These are phyloP conservation scores for Knufia petricola DNA, from an alignment of 2,329 filamentous ascomycete species.

Conservation along the genomic window DNA sequence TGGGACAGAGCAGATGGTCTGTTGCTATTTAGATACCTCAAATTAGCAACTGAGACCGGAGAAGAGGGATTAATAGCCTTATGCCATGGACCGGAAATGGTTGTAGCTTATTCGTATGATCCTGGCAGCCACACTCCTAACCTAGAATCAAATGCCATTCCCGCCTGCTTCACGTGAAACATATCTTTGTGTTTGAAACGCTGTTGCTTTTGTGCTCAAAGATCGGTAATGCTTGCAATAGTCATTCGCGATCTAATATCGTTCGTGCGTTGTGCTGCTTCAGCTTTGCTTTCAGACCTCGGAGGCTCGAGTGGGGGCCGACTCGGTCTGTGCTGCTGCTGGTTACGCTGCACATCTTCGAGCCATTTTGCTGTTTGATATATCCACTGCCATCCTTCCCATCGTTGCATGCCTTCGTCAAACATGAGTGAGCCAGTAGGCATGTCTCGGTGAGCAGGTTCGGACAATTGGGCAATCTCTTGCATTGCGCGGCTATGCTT, in stretches of 20 bases:
- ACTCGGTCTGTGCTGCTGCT: slow-evolving; percentile 17
- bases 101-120: no score
- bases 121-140: no score
- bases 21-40: no score
- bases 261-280: background rate
- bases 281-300: background rate
- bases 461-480: slow-evolving; percentile 16
- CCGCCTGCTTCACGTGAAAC: no score
- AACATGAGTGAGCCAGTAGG: slow-evolving; percentile 31
- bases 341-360: no score
- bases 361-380: slow-evolving; percentile 54
- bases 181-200: background rate
- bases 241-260: slow-evolving; percentile 1
- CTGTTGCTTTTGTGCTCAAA: background rate
- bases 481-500: slow-evolving; percentile 17
- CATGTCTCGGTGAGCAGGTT: slow-evolving; percentile 14
- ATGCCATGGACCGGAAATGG: no score
- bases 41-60: no score
- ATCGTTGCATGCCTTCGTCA: slow-evolving; percentile 53
- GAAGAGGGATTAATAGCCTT: no score
- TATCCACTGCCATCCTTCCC: slow-evolving; percentile 72
- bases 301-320: background rate
- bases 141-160: no score
- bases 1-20: no score
- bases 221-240: slow-evolving; percentile 8